A percentile compares a stretch with the other conserved stretches of the same genome.
Conservation (phyloP, 2,329 filamentous ascomycete species). For the Microcera coccophila region DNA sequence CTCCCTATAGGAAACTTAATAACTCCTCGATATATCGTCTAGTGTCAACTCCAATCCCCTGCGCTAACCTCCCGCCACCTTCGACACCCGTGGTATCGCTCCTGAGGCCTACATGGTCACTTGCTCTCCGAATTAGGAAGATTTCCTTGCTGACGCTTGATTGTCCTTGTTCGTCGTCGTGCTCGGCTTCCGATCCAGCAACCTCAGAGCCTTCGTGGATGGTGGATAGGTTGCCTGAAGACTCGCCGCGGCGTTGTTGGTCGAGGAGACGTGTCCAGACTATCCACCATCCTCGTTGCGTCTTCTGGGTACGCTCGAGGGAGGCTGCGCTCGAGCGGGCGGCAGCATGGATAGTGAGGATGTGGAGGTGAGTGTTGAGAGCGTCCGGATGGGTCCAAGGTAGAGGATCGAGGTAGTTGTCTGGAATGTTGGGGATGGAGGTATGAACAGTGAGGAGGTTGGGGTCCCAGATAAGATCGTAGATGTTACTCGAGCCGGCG, state of each 20-base stretch:
- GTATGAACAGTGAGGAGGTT: constrained; percentile 53
- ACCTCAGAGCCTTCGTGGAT: constrained; percentile 25
- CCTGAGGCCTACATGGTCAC: constrained; percentile 48
- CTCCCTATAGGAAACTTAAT: constrained; percentile 50
- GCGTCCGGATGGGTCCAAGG: constrained; percentile 60
- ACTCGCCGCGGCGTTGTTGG: constrained; percentile 20
- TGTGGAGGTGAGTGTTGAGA: constrained; percentile 60
- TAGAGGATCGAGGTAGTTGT: constrained; percentile 32
- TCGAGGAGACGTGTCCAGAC: constrained; percentile 59
- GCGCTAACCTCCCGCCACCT: constrained; percentile 58
- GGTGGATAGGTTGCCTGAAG: constrained; percentile 19
- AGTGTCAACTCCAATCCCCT: constrained; percentile 75
- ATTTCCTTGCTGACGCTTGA: constrained; percentile 52
- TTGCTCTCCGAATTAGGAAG: constrained; percentile 56
- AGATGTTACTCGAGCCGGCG: constrained; percentile 43
- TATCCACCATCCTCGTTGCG: constrained; percentile 65
- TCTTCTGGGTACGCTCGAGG: constrained; percentile 62
- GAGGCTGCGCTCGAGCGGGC: constrained; percentile 43
- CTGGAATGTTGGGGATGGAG: constrained; percentile 64
- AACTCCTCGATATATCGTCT: constrained; percentile 70
- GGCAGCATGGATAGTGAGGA: constrained; percentile 52
- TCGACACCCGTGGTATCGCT: constrained; percentile 44
- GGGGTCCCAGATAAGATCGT: constrained; percentile 62
- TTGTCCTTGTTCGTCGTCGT: constrained; percentile 12
- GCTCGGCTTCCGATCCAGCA: constrained; percentile 4